Evolutionary conservation across 768 basidiomycete species (phyloP), one percentile per base, ranked within the genome.

Genomic region (Amylocystis lapponica): DNA sequence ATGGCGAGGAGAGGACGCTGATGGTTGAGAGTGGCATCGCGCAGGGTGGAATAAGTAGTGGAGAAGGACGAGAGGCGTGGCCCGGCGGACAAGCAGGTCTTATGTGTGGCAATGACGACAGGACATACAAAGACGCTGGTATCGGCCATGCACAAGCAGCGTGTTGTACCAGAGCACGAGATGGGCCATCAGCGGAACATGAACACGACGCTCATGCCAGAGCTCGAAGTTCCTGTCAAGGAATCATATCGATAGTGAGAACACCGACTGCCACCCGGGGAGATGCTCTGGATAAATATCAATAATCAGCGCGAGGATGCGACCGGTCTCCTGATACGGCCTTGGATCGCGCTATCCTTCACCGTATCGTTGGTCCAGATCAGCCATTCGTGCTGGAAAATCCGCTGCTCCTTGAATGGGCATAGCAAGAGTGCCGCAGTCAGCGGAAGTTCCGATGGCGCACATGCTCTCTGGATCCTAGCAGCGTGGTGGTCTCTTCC

Each of bases 11-110:
- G 36, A 53, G 42, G 39, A 41, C 39, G 9, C 56, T 52, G 21
- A 53, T 50, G 22, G 55, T 48, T 13, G 54, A 48, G 42, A 48
- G 50, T 37, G 51, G 49, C 55, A 53, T 57, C 31, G 33, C 32
- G 12, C 27, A 35, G 34, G 23, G 32, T 32, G 32, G 46, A 36
- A 34, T 16, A 32, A 5, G 35, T 20, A 36, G 16, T 12, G 12
- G 19, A 21, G 35, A 36, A n/a, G n/a, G 35, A 36, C 35, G 23
- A 36, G 35, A 17, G 35, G 35, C 35, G 35, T 36, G 31, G n/a
- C 31, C 16, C 13, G 13, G 17, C 21, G 31, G 22, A 33, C 36
- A 37, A 14, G 22, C 5, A 14, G 20, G 37, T 14, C 19, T 36
- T 30, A 20, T n/a, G 31, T 17, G 40, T 39, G 16, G 32, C 31